A percentile compares a stretch with the other conserved stretches of the same genome.
Conservation (phyloP, 2,329 filamentous ascomycete genomes). For the Ascomycota sp. region DNA sequence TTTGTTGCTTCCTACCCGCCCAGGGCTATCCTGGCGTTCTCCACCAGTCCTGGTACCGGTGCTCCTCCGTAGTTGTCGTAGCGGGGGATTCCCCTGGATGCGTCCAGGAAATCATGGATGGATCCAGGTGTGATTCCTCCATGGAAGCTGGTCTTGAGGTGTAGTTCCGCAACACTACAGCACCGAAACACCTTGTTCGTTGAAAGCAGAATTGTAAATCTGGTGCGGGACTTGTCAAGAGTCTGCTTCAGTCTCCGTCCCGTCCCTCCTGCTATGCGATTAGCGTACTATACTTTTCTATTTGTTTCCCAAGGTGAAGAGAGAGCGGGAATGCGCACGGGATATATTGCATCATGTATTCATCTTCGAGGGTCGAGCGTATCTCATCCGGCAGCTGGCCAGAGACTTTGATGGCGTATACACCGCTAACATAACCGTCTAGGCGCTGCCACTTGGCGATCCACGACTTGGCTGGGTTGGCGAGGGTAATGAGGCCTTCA, state of each 20-base stretch:
- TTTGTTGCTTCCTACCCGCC: no score
- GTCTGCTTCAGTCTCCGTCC: slow-evolving; percentile 29
- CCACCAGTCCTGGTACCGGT: no score
- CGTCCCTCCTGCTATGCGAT: slow-evolving; percentile 24
- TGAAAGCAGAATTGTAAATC: no score
- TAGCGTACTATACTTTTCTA: not conserved
- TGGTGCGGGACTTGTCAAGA: slow-evolving; percentile 9
- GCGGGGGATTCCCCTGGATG: no score
- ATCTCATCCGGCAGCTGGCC: slow-evolving; percentile 53
- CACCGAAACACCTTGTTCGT: slow-evolving; percentile 12
- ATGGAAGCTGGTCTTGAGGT: not conserved
- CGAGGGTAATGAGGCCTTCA: slow-evolving; percentile 71
- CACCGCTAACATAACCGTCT: slow-evolving; percentile 66
- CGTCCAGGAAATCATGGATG: no score
- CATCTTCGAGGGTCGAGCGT: slow-evolving; percentile 34
- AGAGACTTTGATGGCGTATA: slow-evolving; percentile 88
- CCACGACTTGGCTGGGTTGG: slow-evolving; percentile 70
- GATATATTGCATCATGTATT: slow-evolving; percentile 41
- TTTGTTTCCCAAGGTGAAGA: slow-evolving; percentile 11
- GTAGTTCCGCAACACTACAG: slow-evolving; percentile 1
- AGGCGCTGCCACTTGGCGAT: slow-evolving; percentile 91
- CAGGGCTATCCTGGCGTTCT: no score
- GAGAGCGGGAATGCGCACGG: slow-evolving; percentile 29
- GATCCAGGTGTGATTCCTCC: no score
- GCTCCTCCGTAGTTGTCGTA: no score